A percentile compares a stretch with the other conserved stretches of the same genome.
phyloP scores from a whole-genome alignment of 108 stramenopile genomes.

The Cyclotella distinguenda region DNA sequence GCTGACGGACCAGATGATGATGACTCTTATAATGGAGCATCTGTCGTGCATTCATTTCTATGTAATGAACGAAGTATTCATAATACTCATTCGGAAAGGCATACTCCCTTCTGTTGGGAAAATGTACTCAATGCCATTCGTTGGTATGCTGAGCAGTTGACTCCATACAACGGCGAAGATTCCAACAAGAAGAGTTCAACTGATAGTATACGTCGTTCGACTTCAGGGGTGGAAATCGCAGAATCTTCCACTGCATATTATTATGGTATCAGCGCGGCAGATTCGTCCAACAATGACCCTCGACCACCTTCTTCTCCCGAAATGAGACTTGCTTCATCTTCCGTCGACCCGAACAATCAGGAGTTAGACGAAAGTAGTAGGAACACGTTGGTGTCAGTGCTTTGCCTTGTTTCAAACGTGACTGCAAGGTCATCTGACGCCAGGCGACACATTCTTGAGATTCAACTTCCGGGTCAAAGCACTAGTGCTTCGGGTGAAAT shows the following conservation, averaged over 20 bases:
- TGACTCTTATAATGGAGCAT: constrained; percentile 50
- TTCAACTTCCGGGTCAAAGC: constrained; percentile 45
- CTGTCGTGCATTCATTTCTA: constrained; percentile 51
- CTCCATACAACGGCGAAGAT: constrained; percentile 31
- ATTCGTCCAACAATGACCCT: constrained; percentile 10
- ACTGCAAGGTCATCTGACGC: constrained; percentile 49
- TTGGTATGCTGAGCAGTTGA: constrained; percentile 72
- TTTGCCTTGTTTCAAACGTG: constrained; percentile 65
- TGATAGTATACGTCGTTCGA: constrained; percentile 25
- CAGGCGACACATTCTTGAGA: constrained; percentile 50
- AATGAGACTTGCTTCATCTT: constrained; percentile 12
- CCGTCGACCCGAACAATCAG: constrained; percentile 40
- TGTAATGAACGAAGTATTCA: constrained; percentile 29
- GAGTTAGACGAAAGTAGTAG: constrained; percentile 62
- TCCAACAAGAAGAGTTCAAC: constrained; percentile 17
- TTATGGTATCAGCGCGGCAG: constrained; percentile 58
- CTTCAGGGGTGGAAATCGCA: constrained; percentile 9
- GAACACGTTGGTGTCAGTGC: constrained; percentile 42
- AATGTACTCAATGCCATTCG: constrained; percentile 47
- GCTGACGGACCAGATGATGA: constrained; percentile 22
- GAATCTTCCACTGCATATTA: constrained; percentile 66
- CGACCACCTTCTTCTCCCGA: constrained; percentile 29
- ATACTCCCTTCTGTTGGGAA: constrained; percentile 46
- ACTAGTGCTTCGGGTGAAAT: constrained; percentile 9
- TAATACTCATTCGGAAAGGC: constrained; percentile 36